Evolutionary conservation across 306 rosid species (phyloP), one percentile per base, ranked within the genome.

Genomic region (Gastrolobium bilobum): DNA sequence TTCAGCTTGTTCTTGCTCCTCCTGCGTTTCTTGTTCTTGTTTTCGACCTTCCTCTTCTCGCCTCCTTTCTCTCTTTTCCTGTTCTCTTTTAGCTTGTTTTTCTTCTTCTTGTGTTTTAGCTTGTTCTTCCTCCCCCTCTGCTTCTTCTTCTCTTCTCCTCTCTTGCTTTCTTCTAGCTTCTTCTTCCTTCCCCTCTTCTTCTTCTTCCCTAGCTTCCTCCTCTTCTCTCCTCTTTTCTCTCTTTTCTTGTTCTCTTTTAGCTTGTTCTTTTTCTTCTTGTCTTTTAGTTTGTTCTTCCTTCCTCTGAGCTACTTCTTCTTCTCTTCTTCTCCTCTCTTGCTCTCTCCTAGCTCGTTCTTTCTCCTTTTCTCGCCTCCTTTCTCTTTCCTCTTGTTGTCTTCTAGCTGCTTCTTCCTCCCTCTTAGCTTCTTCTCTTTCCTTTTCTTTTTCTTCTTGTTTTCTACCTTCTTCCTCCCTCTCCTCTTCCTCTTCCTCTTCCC

Each of bases 311-410:
- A n/a, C n/a, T 1, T 6, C 52, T 2, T 5, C 44, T n/a, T 71
- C 11, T 33, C 33, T 6, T 26, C 53, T 67, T 35, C 48, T 30
- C 57, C 4, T 4, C 33, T 13, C 31, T 4, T 7, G 0, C 14
- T 35, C 3, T 13, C 13, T 33, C 26, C 26, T 20, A 0, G 26
- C 14, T n/a, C 10, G 4, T 43, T 78, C 54, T 75, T 34, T 53
- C 58, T 75, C 57, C 11, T 67, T 26, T 3, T 67, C 59, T 15
- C 30, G 11, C 40, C 4, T 58, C 15, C 33, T 78, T 3, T 33
- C 61, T 11, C 76, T 57, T 63, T 9, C n/a, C 39, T 51, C 66
- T 2, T 51, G 30, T 53, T 63, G 48, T 33, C 62, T 68, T 39
- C 13, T 75, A 46, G 79, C 57, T 10, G 11, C 46, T 7, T 43